A percentile compares a stretch with the other conserved stretches of the same genome.
phyloP scores from a whole-genome alignment of 2,329 filamentous ascomycete species.

The Colletotrichum sp. region DNA sequence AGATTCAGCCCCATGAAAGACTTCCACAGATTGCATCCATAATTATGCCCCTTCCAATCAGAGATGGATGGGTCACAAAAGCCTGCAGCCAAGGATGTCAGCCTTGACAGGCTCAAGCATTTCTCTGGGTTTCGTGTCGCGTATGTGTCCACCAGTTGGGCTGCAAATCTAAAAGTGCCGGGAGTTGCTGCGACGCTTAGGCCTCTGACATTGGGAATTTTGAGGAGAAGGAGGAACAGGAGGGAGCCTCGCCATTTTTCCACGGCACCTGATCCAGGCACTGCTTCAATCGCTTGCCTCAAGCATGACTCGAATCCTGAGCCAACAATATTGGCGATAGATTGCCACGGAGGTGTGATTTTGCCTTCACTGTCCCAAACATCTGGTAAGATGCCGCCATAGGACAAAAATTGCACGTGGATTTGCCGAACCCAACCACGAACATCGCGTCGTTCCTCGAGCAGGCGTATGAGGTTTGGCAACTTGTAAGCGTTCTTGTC shows the following conservation, averaged over 20 bases:
- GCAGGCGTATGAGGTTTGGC: not conserved
- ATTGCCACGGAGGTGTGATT: not conserved
- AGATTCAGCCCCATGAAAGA: too few species aligned
- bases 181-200: not conserved
- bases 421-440: not conserved
- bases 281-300: not conserved
- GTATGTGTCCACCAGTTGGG: not conserved
- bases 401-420: not conserved
- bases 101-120: not conserved
- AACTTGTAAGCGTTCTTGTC: not conserved
- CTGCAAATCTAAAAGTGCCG: not conserved
- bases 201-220: not conserved
- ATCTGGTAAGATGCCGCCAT: not conserved
- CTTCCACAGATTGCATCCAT: too few species aligned
- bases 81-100: not conserved
- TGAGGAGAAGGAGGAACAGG: not conserved
- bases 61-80: too few species aligned
- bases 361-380: not conserved
- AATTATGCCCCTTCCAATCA: too few species aligned
- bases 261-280: not conserved
- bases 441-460: not conserved
- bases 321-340: not conserved
- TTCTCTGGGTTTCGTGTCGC: not conserved
- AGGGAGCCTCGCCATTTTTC: not conserved
- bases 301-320: not conserved